Base-by-base conservation (phyloP, 2,329 filamentous ascomycete species). In the Aspergillus awamori region DNA sequence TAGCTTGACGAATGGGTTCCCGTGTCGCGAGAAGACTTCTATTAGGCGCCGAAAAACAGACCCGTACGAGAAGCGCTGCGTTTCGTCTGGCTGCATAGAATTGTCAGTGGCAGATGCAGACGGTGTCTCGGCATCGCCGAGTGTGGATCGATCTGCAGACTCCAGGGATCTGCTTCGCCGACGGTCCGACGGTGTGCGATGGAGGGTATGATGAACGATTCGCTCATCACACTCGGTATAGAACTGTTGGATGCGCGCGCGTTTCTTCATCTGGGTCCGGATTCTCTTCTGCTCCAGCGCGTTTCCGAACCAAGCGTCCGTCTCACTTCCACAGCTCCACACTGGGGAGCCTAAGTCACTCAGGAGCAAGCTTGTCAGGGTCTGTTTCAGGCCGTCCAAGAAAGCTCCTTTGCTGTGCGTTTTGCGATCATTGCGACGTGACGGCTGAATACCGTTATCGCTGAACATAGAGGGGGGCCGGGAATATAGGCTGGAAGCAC, bases 311-410 rank as follows among this genome's bases (percentile, higher is more conserved):
- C 94, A 97, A 3, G 83, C 83, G 74, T 98, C 95, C 0, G 94
- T 98, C 79, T 99, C 95, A 45, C 93, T 96, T 3, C 95, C 95
- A 54, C 86, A 86, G n/a, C 88, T 87, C 75, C 96, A 95, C 1
- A 97, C 89, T 30, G 92, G 86, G 43, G 89, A 93, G 5, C 93
- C 93, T 4, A 98, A 82, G 73, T 99, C 95, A 53, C 94, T 98
- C 26, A 98, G 80, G 2, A 98, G 79, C 17, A 99, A 82, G 65
- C 92, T 93, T 1, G 89, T 94, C 41, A 98, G 79, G 0, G 88
- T 90, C 72, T 93, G 90, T 68, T 89, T 89, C 30, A 97, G 81
- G 30, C 92, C 89, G 7, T 86, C 82, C 57, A 97, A 80, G 75
- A 97, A 97, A n/a, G 83, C 84, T 3, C 86, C 82, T 78, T 95